A percentile compares a stretch with the other conserved stretches of the same genome.
phyloP scores from a whole-genome alignment of 1,284 basidiomycete genomes.

The Heterobasidion annosum region DNA sequence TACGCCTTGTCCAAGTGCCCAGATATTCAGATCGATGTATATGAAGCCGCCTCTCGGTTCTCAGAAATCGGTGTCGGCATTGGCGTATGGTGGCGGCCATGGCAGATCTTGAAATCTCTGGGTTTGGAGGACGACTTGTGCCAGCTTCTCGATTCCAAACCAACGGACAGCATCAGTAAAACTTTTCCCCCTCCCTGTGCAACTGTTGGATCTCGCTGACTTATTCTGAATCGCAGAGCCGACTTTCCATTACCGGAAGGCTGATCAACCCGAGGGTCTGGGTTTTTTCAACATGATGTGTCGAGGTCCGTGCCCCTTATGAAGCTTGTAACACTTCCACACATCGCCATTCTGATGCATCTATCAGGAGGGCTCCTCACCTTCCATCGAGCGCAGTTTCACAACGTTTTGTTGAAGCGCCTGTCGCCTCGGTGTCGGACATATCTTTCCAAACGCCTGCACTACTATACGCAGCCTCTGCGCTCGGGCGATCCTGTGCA shows the following conservation, averaged over 20 bases:
- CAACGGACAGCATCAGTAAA: slow-evolving; percentile 11
- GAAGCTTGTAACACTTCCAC: not conserved
- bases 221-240: slow-evolving; percentile 11
- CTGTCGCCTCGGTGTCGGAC: slow-evolving; percentile 22
- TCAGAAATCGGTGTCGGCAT: slow-evolving; percentile 28
- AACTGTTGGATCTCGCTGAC: not conserved
- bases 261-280: slow-evolving; percentile 21
- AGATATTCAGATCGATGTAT: slow-evolving; percentile 27
- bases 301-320: slow-evolving; percentile 18
- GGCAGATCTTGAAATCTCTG: slow-evolving; percentile 21
- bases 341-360: not conserved
- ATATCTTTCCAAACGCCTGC: slow-evolving; percentile 28
- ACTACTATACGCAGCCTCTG: slow-evolving; percentile 22
- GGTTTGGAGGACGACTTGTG: slow-evolving; percentile 21
- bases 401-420: slow-evolving; percentile 25
- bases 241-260: slow-evolving; percentile 22
- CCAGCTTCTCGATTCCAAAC: slow-evolving; percentile 14
- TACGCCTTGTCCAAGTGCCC: slow-evolving; percentile 22
- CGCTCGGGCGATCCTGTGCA: slow-evolving; percentile 16
- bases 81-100: slow-evolving; percentile 24
- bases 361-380: slow-evolving; percentile 27
- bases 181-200: not conserved
- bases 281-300: slow-evolving; percentile 19
- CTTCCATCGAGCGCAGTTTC: slow-evolving; percentile 37
- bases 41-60: slow-evolving; percentile 26